Conservation (phyloP, 1,284 basidiomycete species). For the Calocybe gambosa region DNA sequence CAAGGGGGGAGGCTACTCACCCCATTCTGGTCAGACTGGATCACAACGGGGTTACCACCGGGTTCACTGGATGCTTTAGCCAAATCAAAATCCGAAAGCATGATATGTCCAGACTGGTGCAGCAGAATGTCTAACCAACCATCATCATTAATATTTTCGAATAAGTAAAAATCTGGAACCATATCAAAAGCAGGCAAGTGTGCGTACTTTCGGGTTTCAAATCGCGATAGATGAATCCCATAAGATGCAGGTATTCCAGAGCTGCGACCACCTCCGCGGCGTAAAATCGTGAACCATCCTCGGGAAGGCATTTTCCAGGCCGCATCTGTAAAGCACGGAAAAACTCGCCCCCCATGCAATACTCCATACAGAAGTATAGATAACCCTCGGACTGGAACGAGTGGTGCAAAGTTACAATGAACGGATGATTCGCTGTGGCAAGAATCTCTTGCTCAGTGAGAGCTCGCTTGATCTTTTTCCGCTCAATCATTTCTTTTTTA, state of each 20-base stretch:
- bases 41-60: constrained; percentile 84
- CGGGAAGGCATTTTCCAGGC: constrained; percentile 92
- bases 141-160: constrained; percentile 4
- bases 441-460: constrained; percentile 96
- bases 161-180: background rate
- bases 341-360: constrained; percentile 99
- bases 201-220: constrained; percentile 97
- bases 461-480: constrained; percentile 96
- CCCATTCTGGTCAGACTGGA: constrained; percentile 88
- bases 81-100: constrained; percentile 99
- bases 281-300: constrained; percentile 96
- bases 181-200: constrained; percentile 1
- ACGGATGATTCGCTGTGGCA: constrained; percentile 93
- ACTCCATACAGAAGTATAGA: constrained; percentile 97
- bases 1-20: constrained; percentile 34
- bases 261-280: constrained; percentile 98
- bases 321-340: constrained; percentile 94
- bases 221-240: constrained; percentile 99
- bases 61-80: constrained; percentile 91
- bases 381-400: constrained; percentile 98
- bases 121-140: constrained; percentile 82
- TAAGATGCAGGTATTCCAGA: constrained; percentile 96
- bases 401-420: constrained; percentile 96
- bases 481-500: constrained; percentile 97
- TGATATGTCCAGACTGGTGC: constrained; percentile 98